These are phyloP conservation scores for Arthrobotrys iridis DNA, from an alignment of 2,329 filamentous ascomycete species.

Conservation along the genomic window DNA sequence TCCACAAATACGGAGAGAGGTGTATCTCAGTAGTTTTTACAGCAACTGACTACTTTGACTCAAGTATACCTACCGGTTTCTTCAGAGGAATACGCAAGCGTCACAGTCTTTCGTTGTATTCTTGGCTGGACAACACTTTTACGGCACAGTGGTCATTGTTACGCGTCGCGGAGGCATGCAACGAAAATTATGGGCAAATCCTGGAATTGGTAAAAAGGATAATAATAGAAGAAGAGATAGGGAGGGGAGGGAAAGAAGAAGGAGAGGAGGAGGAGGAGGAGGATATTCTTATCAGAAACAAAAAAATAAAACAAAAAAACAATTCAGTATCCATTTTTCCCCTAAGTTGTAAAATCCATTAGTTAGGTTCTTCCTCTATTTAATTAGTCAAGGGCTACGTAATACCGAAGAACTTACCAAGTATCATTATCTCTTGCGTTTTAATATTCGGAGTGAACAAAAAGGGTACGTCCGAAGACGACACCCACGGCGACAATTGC, in stretches of 20 bases:
- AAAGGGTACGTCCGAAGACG: neutral
- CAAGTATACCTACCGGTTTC: neutral
- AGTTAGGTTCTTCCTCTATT: neutral
- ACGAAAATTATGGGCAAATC: too few species aligned
- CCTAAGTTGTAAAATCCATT: neutral
- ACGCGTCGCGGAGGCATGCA: neutral
- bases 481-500: too few species aligned
- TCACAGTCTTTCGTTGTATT: neutral
- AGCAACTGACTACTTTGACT: neutral
- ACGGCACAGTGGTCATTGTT: neutral
- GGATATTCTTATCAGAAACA: too few species aligned
- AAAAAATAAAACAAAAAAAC: neutral
- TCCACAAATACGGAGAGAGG: neutral
- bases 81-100: neutral
- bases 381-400: too few species aligned
- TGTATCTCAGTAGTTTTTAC: neutral
- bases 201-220: too few species aligned
- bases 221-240: neutral
- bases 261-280: neutral
- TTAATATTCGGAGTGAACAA: neutral
- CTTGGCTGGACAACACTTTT: neutral
- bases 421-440: neutral
- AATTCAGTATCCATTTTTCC: too few species aligned
- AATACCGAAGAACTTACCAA: neutral
- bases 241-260: neutral